These are phyloP conservation scores for Carex parvula DNA, from an alignment of 176 grass and related monocot genomes.

Conservation along the genomic window DNA sequence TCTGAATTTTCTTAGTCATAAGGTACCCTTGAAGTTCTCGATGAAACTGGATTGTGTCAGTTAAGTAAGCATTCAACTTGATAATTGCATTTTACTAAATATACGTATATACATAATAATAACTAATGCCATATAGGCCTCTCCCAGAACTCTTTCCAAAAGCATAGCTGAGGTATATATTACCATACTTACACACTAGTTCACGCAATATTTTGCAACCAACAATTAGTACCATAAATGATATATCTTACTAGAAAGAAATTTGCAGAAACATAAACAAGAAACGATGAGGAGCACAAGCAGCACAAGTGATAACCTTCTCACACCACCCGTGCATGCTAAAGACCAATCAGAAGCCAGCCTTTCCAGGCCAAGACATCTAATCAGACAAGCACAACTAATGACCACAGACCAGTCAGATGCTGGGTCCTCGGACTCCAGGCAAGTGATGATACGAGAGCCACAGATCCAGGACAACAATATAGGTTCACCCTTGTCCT, in stretches of 20 bases:
- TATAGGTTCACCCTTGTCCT: background rate
- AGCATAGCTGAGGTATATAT: background rate
- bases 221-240: background rate
- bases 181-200: background rate
- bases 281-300: background rate
- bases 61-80: background rate
- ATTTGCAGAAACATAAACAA: background rate
- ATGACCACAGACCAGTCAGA: background rate
- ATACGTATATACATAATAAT: background rate
- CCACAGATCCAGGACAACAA: background rate
- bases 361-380: background rate
- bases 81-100: background rate
- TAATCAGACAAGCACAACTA: background rate
- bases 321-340: background rate
- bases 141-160: background rate
- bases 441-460: background rate
- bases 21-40: background rate
- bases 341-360: background rate
- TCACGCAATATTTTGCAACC: background rate
- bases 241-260: background rate
- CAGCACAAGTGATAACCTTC: background rate
- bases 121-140: background rate
- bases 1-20: background rate
- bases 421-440: background rate
- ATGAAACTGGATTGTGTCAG: background rate